Conservation (phyloP, 2,329 filamentous ascomycete genomes). For the Verticillium dahliae region DNA sequence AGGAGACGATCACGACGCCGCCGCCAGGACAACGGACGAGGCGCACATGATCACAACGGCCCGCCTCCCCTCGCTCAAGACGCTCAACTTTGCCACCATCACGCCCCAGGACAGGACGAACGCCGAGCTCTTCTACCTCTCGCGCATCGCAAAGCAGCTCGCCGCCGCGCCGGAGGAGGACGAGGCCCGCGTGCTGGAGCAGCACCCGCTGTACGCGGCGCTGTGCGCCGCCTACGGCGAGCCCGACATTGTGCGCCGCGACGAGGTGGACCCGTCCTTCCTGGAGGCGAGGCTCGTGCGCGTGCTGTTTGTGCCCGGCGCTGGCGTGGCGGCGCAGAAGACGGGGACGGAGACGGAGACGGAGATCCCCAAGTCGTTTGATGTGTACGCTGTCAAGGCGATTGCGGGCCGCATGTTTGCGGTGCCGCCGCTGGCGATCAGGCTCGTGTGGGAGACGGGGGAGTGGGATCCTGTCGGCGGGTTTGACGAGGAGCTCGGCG, state of each 20-base stretch:
- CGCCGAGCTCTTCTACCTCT: conserved; percentile 90
- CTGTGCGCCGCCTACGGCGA: conserved; percentile 73
- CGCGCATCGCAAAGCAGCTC: conserved; percentile 72
- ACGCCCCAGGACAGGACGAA: conserved; percentile 70
- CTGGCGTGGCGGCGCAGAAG: conserved; percentile 9
- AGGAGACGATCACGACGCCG: conserved; percentile 51
- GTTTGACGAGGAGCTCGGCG: conserved; percentile 51
- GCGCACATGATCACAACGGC: conserved; percentile 84
- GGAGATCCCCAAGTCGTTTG: conserved; percentile 67
- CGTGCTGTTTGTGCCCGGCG: conserved; percentile 42
- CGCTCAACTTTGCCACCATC: conserved; percentile 69
- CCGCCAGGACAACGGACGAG: conserved; percentile 59
- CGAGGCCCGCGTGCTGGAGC: conserved; percentile 47
- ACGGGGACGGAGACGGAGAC: conserved; percentile 18
- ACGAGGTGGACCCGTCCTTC: conserved; percentile 66
- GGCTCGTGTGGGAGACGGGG: conserved; percentile 80
- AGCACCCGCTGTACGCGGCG: conserved; percentile 66
- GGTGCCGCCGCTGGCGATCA: conserved; percentile 55
- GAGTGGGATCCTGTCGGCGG: conserved; percentile 77
- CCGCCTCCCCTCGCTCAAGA: conserved; percentile 60
- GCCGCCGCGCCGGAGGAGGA: conserved; percentile 47
- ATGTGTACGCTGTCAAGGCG: conserved; percentile 77
- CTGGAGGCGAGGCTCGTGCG: conserved; percentile 71
- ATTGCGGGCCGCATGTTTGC: conserved; percentile 67
- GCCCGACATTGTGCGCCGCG: conserved; percentile 53